Conservation (phyloP, 2,329 filamentous ascomycete genomes). For the Elsinoe australis region DNA sequence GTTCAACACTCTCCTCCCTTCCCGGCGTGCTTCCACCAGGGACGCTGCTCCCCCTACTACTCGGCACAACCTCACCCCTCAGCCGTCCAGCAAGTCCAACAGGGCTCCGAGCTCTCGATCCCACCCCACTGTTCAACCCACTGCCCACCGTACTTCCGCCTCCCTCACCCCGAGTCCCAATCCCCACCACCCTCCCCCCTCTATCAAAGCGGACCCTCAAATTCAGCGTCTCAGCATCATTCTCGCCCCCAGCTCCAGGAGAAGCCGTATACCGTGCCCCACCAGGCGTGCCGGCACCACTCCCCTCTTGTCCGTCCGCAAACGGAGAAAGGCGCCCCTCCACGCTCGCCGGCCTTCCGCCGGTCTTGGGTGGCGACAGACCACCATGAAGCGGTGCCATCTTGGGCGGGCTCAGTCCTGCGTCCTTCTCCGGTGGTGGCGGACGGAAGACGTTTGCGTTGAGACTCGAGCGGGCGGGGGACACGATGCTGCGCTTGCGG, state of each 20-base stretch:
- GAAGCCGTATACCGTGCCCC: not conserved
- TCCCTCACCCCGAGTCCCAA: not conserved
- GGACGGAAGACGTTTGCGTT: conserved; percentile 27
- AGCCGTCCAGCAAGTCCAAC: conserved; percentile 7
- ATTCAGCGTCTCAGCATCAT: conserved; percentile 15
- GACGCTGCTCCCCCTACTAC: conserved; percentile 16
- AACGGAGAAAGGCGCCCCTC: no score
- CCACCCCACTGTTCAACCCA: conserved; percentile 1
- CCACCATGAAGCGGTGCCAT: conserved; percentile 6
- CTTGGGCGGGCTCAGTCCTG: conserved; percentile 3
- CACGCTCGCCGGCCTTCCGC: not conserved
- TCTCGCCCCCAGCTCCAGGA: not conserved
- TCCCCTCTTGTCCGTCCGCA: no score
- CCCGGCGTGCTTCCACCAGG: not conserved
- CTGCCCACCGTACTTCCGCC: not conserved
- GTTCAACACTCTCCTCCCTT: conserved; percentile 4
- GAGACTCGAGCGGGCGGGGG: conserved; percentile 1
- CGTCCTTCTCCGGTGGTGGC: conserved; percentile 29
- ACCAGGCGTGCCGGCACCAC: not conserved
- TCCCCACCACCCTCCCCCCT: not conserved
- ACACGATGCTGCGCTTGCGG: not conserved
- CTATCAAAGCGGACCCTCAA: conserved; percentile 12
- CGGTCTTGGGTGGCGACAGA: not conserved
- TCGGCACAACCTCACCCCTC: conserved; percentile 29
- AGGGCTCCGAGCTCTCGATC: not conserved